A percentile compares a stretch with the other conserved stretches of the same genome.
phyloP scores from a whole-genome alignment of 805 yeast genomes.

The Wickerhamiella alocasiicola region DNA sequence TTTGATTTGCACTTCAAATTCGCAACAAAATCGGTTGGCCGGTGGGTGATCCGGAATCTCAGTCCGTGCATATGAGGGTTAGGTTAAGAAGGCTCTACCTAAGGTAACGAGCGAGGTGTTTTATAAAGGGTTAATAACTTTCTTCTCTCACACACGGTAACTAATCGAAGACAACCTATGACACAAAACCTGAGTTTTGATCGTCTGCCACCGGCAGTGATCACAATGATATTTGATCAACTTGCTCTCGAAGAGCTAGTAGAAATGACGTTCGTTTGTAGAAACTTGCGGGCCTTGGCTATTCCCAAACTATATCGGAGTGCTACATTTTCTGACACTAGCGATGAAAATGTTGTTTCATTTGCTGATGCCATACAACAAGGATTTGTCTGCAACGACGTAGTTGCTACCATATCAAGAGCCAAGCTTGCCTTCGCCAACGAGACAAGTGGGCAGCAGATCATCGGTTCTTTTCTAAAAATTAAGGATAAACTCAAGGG shows the following conservation, averaged over 20 bases:
- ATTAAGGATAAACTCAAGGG: neutral
- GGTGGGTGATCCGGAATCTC: too few relatives aligned
- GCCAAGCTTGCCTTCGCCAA: neutral
- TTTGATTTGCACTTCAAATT: too few relatives aligned
- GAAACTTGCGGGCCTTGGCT: slow-evolving; percentile 2
- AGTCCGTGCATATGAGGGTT: too few relatives aligned
- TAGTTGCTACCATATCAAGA: neutral
- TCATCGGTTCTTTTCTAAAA: neutral
- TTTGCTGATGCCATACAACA: slow-evolving; percentile 1
- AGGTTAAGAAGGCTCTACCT: too few relatives aligned
- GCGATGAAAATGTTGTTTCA: neutral
- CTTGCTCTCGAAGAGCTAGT: neutral
- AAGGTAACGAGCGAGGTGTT: too few relatives aligned
- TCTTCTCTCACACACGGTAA: too few relatives aligned
- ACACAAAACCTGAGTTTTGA: too few relatives aligned
- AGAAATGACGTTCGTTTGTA: neutral
- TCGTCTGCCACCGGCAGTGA: neutral
- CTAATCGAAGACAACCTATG: too few relatives aligned
- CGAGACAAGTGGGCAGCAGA: neutral
- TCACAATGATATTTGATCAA: neutral
- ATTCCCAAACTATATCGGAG: slow-evolving; percentile 2
- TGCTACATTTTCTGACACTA: neutral
- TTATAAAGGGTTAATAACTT: too few relatives aligned
- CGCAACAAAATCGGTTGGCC: too few relatives aligned
- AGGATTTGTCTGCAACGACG: slow-evolving; percentile 1